Evolutionary conservation across 2,329 filamentous ascomycete genomes (phyloP).

Genomic region (Periconia macrospinosa): DNA sequence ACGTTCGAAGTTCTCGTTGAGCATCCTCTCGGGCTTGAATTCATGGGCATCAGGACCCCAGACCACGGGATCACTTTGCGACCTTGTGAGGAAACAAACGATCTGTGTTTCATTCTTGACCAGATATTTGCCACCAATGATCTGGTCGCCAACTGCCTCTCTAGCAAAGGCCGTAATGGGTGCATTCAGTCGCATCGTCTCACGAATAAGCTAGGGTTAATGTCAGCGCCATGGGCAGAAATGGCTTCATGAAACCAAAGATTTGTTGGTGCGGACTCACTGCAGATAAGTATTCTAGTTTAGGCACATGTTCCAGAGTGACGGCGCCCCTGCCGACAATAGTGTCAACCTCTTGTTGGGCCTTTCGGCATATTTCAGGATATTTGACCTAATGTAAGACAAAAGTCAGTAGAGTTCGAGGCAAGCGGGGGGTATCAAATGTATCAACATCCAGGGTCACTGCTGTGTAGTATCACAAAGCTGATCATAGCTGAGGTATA

Average conservation of each 20-base stretch:
- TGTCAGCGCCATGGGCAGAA: neutral
- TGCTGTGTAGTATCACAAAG: too few species aligned
- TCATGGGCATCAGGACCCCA: slow-evolving; percentile 19
- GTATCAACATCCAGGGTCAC: too few species aligned
- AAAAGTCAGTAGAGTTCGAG: too few species aligned
- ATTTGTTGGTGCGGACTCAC: neutral
- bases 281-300: slow-evolving; percentile 51
- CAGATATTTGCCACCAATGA: slow-evolving; percentile 30
- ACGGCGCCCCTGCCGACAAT: slow-evolving; percentile 51
- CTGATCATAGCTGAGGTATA: slow-evolving; percentile 11
- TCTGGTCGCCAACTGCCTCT: slow-evolving; percentile 11
- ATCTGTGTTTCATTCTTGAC: slow-evolving; percentile 24
- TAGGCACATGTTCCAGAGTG: slow-evolving; percentile 48
- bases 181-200: slow-evolving; percentile 56
- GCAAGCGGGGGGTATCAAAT: too few species aligned
- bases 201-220: slow-evolving; percentile 41
- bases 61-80: slow-evolving; percentile 16
- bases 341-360: slow-evolving; percentile 54
- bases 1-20: slow-evolving; percentile 20
- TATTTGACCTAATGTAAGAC: slow-evolving; percentile 19
- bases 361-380: slow-evolving; percentile 47
- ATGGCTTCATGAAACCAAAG: neutral
- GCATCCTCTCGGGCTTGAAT: slow-evolving; percentile 22
- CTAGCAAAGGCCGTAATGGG: slow-evolving; percentile 53
- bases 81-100: slow-evolving; percentile 7